These are phyloP conservation scores for Clavulina sp. DNA, from an alignment of 768 basidiomycete species.

Conservation along the genomic window DNA sequence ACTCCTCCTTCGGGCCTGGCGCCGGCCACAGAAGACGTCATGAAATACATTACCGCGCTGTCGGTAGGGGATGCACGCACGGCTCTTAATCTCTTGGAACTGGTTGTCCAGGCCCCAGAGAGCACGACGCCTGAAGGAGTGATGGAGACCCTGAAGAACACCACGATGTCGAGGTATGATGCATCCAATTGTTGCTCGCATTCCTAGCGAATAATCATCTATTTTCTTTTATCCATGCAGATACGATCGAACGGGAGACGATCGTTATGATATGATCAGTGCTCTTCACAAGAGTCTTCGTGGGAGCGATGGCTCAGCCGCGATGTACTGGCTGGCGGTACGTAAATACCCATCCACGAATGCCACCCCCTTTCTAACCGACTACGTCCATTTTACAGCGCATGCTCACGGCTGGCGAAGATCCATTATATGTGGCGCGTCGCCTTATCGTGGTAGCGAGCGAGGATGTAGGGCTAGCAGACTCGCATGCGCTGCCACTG, in stretches of 20 bases:
- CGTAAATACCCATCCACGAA: not conserved
- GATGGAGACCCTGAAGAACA: constrained; percentile 38
- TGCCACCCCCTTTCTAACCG: not conserved
- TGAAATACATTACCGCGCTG: constrained; percentile 33
- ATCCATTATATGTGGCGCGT: constrained; percentile 58
- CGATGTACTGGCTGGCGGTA: constrained; percentile 68
- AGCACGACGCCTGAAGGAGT: constrained; percentile 30
- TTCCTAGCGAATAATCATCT: not conserved
- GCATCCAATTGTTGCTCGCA: not conserved
- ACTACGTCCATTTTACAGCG: constrained; percentile 16
- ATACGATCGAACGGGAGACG: constrained; percentile 63
- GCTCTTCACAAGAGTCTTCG: constrained; percentile 73
- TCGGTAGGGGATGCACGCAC: constrained; percentile 58
- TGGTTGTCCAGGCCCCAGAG: constrained; percentile 34
- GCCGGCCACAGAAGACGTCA: constrained; percentile 27
- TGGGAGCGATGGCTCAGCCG: constrained; percentile 58
- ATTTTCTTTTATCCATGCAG: not conserved
- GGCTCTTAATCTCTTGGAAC: constrained; percentile 59
- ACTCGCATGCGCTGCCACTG: constrained; percentile 60
- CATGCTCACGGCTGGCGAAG: constrained; percentile 67
- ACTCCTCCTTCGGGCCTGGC: too few species aligned
- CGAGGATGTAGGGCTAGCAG: constrained; percentile 73
- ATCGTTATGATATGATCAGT: constrained; percentile 65
- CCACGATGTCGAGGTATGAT: constrained; percentile 32
- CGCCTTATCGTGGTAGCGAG: constrained; percentile 66